Evolutionary conservation across 768 basidiomycete species (phyloP), one percentile per base, ranked within the genome.

Genomic region (Lentinula sp.): DNA sequence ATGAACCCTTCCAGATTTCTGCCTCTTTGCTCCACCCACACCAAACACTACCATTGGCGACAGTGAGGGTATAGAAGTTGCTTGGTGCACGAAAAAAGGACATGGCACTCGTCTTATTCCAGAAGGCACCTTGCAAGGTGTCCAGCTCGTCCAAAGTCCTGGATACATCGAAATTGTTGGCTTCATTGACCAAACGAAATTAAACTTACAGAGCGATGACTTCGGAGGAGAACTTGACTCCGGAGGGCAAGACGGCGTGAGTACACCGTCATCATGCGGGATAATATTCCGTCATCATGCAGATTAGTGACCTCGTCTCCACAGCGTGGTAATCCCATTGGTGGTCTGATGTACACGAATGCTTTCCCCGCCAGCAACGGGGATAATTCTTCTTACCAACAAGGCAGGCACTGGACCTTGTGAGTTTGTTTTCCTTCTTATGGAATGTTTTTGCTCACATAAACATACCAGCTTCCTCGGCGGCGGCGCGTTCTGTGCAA

Each of bases 161-260:
- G 73, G 74, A 50, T 87, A 86, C 65, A 68, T 82, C 39, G 81
- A 83, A 67, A 73, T 88, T 58, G 77, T 78, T 37, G 89, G 85
- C 3, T 79, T 76, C 71, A 71, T 84, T 61, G 74, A 89, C 69
- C 89, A 91, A 70, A 72, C 72, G 2, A 64, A 69, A 55, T 66
- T 90, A 64, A 76, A 87, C 73, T 62, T 90, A 16, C 60, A 68
- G 1, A 7, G 65, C 0, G 68, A 61, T n/a, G 89, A 90, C 66
- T 78, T 64, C 39, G 89, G 90, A 66, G 89, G 89, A 46, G 89
- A 90, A 70, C 79, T 88, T 46, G 85, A 90, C 69, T 81, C 86
- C 20, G 84, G 85, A 63, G 88, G 86, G 53, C 83, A 83, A 55
- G 84, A 86, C 67, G 66, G 73, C 60, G 81, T 82, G 57, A n/a